These are phyloP conservation scores for Smallanthus sonchifolius DNA, from an alignment of 129 eudicot species.

Conservation along the genomic window DNA sequence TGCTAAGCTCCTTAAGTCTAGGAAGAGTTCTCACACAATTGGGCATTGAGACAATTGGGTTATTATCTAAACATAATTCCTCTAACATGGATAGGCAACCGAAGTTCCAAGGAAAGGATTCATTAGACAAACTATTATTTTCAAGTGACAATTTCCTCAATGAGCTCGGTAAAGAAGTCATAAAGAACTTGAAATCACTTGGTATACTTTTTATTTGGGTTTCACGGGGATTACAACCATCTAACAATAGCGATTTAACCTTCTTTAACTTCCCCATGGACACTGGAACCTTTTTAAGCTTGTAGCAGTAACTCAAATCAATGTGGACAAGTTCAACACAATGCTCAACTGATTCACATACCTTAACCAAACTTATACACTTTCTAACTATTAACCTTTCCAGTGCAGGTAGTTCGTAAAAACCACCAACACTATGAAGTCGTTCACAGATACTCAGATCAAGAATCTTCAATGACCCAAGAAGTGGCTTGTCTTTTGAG, in stretches of 20 bases:
- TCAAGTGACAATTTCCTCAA: not conserved
- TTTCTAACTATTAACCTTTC: not conserved
- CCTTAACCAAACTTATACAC: not conserved
- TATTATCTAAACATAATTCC: not conserved
- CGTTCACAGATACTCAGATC: not conserved
- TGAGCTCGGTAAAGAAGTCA: not conserved
- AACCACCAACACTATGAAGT: not conserved
- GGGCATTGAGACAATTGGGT: slow-evolving; percentile 1
- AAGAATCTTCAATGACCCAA: slow-evolving; percentile 18
- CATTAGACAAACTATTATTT: not conserved
- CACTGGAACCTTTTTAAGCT: not conserved
- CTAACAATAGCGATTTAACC: not conserved
- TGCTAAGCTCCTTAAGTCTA: not conserved
- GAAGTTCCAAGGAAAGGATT: slow-evolving; percentile 1
- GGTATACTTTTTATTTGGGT: not conserved
- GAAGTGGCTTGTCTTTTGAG: not conserved
- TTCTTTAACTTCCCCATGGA: not conserved
- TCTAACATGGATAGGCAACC: not conserved
- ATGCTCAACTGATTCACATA: not conserved
- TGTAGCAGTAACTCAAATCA: not conserved
- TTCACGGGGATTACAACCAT: not conserved
- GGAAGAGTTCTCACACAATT: slow-evolving; percentile 2
- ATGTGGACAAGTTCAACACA: not conserved
- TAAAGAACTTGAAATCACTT: not conserved
- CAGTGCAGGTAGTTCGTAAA: not conserved